phyloP scores from a whole-genome alignment of 1,284 basidiomycete genomes.

The Cystobasidium slooffiae region DNA sequence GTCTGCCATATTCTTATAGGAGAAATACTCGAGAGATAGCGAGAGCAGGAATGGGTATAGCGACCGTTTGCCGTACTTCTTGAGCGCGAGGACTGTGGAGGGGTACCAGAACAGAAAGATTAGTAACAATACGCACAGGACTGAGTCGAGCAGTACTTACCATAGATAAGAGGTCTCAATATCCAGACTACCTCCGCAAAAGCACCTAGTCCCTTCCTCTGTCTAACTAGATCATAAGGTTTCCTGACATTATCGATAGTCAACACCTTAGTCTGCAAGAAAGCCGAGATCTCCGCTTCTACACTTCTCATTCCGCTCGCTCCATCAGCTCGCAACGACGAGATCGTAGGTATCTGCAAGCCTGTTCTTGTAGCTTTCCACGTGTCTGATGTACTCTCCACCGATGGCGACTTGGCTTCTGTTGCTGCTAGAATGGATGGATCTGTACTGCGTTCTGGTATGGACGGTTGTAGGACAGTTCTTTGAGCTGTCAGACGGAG shows the following conservation, averaged over 20 bases:
- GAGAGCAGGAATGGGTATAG: constrained; percentile 54
- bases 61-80: constrained; percentile 52
- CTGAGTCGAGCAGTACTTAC: constrained; percentile 44
- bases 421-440: constrained; percentile 41
- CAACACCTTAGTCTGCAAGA: constrained; percentile 51
- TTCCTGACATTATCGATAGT: constrained; percentile 53
- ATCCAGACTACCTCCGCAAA: constrained; percentile 56
- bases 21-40: constrained; percentile 54
- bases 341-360: constrained; percentile 47
- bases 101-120: background rate
- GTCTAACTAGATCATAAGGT: constrained; percentile 53
- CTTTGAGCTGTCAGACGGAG: constrained; percentile 55
- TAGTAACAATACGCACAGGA: background rate
- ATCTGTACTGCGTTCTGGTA: constrained; percentile 54
- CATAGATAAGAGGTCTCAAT: constrained; percentile 55
- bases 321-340: constrained; percentile 39
- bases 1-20: constrained; percentile 50
- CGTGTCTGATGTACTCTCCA: constrained; percentile 43
- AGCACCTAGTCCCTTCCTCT: constrained; percentile 47
- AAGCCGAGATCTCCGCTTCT: constrained; percentile 50
- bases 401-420: constrained; percentile 28
- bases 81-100: constrained; percentile 50
- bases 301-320: background rate
- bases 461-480: constrained; percentile 55
- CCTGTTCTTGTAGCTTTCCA: constrained; percentile 51